Evolutionary conservation across 345 rosid genomes (phyloP), one percentile per base, ranked within the genome.

Genomic region (Hibiscus trionum): DNA sequence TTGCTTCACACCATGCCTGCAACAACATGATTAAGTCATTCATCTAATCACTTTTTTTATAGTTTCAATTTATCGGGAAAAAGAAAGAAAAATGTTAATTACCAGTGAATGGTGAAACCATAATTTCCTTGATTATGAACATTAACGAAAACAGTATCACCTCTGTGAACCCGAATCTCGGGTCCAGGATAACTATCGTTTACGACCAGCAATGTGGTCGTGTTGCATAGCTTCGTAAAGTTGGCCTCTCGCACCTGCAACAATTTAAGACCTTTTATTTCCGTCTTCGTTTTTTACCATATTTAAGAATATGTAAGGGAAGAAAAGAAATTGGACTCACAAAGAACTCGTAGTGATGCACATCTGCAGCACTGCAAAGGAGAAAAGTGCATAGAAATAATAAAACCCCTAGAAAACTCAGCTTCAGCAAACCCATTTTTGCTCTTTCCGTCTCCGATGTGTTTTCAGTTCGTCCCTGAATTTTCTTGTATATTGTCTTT

Each of bases 1-100:
- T 50, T 50, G 83, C 66, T 80, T 86, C 78, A 86, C 89, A 15
- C 86, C 88, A 44, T 85, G 88, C 88, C 62, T 59, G 35, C 11
- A 39, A 39, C 7, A 24, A 86, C 88, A 86, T 76, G 3, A 86
- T 88, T 50, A 50, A 35, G 39, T 50, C 5, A 50, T 16, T 50
- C 4, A 35, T 35, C 4, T 5, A 35, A 35, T 35, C 39, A 35
- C 39, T 35, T 35, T 35, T 16, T 17, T 55, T 16, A 3, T 17
- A 19, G 17, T 14, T 47, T 47, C 55, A 1, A 16, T 50, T 50
- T 3, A 3, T 15, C 0, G 55, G 8, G 8, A 16, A 50, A 50
- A 12, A 3, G 7, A 5, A 50, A 50, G 16, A 50, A 15, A 15
- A 50, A 50, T 7, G 55, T 50, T 16, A 1, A n/a, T 50, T 50